Evolutionary conservation across 805 yeast genomes (phyloP).

Genomic region (Pichia phayaonensis): DNA sequence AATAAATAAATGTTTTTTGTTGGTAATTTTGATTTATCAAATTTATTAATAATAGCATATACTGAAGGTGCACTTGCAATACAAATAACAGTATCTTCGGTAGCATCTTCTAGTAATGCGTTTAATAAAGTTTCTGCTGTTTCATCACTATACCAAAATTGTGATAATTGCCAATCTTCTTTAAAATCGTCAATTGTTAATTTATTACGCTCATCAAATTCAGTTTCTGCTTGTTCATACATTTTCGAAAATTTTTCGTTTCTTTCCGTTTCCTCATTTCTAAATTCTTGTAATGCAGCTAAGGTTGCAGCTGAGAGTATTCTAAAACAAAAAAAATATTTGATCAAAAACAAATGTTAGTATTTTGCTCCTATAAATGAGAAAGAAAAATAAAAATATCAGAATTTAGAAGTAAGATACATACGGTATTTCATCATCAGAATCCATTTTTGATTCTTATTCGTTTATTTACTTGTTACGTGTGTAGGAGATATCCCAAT

Average conservation of each 20-base stretch:
- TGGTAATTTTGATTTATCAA: slow-evolving; percentile 45
- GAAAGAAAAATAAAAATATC: too few relatives aligned
- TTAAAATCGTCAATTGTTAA: slow-evolving; percentile 59
- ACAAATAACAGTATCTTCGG: slow-evolving; percentile 59
- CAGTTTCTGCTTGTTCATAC: slow-evolving; percentile 49
- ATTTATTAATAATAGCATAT: slow-evolving; percentile 67
- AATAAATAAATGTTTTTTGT: slow-evolving; percentile 65
- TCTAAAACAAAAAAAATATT: slow-evolving; percentile 15
- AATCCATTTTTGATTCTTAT: slow-evolving; percentile 2
- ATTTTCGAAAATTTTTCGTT: slow-evolving; percentile 48
- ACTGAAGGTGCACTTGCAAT: slow-evolving; percentile 89
- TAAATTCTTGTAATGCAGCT: slow-evolving; percentile 58
- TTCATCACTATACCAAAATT: slow-evolving; percentile 77
- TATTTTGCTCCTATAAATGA: background rate
- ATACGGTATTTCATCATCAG: slow-evolving; percentile 11
- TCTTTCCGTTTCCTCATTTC: slow-evolving; percentile 52
- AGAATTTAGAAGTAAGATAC: background rate
- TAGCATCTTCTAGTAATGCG: slow-evolving; percentile 72
- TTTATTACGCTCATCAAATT: slow-evolving; percentile 31
- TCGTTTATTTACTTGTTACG: background rate
- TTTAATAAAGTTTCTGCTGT: slow-evolving; percentile 65
- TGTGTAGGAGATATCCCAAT: background rate
- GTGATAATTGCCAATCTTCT: slow-evolving; percentile 93
- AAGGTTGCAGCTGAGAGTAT: slow-evolving; percentile 41
- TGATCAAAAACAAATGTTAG: background rate